Evolutionary conservation across 345 rosid genomes (phyloP), one percentile per base, ranked within the genome.

Genomic region (Heritiera fomes): DNA sequence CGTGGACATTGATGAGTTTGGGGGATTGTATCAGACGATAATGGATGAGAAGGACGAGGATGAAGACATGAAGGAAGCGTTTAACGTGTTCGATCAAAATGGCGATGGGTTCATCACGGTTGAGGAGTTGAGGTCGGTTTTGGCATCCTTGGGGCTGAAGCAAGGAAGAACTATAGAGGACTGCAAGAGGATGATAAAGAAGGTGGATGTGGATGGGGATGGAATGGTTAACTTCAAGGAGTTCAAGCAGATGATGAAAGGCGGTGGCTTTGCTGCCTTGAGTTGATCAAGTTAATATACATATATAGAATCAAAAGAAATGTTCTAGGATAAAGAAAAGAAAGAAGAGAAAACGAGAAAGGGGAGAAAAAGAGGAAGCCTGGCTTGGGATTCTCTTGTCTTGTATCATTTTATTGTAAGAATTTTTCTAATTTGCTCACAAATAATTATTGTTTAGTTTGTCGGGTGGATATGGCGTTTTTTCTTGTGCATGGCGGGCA

Each of bases 211-310:
- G 15, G 99, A 96, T 80, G 99, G 99, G 53, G 99, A 94, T 82
- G 99, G 98, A 4, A 94, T 86, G 98, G 97, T 96, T 14, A 82
- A 92, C 77, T 92, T 82, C 76, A 87, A 83, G 50, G 99, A 96
- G 91, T 96, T 96, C 79, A 89, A 88, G 78, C 97, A 91, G 82
- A 96, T 94, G 98, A 95, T 92, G 94, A 90, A 91, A 81, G 94
- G 91, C 46, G 96, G 92, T 18, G 97, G 99, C 6, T 94, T 96
- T 75, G 96, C 99, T 58, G 98, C 97, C 18, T 77, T 95, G 70
- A 88, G 79, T 49, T 91, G 4, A 23, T 34, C 90, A 65, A 38
- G 75, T 79, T 83, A 78, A 41, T 40, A 15, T 18, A 41, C 17
- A 15, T 18, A 41, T 3, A 8, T n/a, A 58, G 2, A 2, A 0